Evolutionary conservation across 345 rosid species (phyloP).

Genomic region (Sonneratia alba): DNA sequence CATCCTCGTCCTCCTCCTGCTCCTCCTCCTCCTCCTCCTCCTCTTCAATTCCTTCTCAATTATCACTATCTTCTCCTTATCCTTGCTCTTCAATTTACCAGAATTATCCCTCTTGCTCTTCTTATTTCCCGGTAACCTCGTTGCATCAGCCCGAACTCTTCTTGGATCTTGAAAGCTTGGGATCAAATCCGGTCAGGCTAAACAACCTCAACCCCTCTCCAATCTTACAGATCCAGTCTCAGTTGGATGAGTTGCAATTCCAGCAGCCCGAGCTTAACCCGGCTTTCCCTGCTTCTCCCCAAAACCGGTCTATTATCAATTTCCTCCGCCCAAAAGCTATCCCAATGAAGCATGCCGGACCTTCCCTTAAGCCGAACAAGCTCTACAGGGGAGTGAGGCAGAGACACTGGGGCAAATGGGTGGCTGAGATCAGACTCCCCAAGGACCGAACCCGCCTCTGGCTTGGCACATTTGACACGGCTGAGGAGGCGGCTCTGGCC

Average conservation of each 20-base stretch:
- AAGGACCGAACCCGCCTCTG: conserved; percentile 85
- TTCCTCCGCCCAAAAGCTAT: conserved; percentile 41
- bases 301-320: not conserved
- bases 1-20: not conserved
- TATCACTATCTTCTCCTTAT: not conserved
- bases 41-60: not conserved
- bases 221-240: conserved; percentile 50
- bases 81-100: not conserved
- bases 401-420: conserved; percentile 99
- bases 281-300: not conserved
- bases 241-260: no score
- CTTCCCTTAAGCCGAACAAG: conserved; percentile 39
- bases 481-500: conserved; percentile 87
- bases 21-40: conserved; percentile 3
- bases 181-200: conserved; percentile 25
- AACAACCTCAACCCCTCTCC: conserved; percentile 58
- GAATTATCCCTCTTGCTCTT: not conserved
- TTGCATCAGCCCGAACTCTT: not conserved
- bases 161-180: not conserved
- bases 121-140: no score
- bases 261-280: not conserved
- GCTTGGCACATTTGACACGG: conserved; percentile 96
- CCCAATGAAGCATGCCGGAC: conserved; percentile 47
- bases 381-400: conserved; percentile 89
- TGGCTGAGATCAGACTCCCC: conserved; percentile 86